phyloP scores from a whole-genome alignment of 2,329 filamentous ascomycete species.

The Aspergillus novoparasiticus region DNA sequence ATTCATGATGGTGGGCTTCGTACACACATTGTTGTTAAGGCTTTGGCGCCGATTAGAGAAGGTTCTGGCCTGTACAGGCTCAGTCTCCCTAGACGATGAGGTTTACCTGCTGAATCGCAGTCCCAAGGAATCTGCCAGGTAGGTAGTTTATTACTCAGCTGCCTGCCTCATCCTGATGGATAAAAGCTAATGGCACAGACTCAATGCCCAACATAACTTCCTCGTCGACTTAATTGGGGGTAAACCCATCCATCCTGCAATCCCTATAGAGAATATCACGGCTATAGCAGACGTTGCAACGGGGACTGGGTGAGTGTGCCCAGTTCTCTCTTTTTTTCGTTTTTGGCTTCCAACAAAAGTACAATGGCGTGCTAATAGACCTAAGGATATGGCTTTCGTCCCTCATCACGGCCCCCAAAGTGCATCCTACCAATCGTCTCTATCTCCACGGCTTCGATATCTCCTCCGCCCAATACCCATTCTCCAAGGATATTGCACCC shows the following conservation, averaged over 20 bases:
- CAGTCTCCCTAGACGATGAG: neutral
- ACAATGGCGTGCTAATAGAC: neutral
- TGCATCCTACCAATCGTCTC: constrained; percentile 8
- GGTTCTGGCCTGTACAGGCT: neutral
- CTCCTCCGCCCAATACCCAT: constrained; percentile 31
- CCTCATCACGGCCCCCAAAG: constrained; percentile 14
- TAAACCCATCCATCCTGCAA: constrained; percentile 28
- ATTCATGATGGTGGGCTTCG: neutral
- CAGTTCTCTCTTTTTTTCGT: neutral
- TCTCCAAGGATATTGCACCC: neutral
- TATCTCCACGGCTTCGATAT: constrained; percentile 36
- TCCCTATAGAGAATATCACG: constrained; percentile 19
- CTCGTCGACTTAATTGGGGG: constrained; percentile 23
- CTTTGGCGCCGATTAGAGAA: neutral
- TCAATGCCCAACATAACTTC: constrained; percentile 30
- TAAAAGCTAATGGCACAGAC: constrained; percentile 12
- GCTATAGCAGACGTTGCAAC: constrained; percentile 31
- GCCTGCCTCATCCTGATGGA: no score
- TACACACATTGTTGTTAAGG: neutral
- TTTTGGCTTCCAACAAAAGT: neutral
- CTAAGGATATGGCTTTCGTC: constrained; percentile 28
- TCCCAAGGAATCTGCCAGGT: constrained; percentile 25
- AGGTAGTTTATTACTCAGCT: constrained; percentile 1
- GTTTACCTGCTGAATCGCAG: constrained; percentile 26
- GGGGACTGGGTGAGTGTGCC: constrained; percentile 30